Evolutionary conservation across 2,329 filamentous ascomycete genomes (phyloP).

Genomic region (Purpureocillium takamizusanense): DNA sequence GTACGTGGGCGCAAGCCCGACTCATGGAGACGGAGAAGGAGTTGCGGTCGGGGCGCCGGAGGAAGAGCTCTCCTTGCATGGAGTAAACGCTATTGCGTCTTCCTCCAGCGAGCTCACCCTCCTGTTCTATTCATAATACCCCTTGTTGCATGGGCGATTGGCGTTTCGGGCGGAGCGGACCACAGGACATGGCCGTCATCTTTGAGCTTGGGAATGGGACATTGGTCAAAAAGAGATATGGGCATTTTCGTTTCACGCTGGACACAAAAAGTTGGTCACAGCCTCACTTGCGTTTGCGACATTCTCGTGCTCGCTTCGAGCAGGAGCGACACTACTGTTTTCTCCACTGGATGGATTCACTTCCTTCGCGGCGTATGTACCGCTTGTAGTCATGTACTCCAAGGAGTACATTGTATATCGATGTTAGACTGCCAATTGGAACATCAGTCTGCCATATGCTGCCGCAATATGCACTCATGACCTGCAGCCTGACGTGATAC

Average conservation of each 20-base stretch:
- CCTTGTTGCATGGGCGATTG: constrained; percentile 2
- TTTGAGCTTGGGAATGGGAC: no score
- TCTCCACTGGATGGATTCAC: no score
- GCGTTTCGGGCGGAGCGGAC: constrained; percentile 1
- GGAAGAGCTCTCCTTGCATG: constrained; percentile 29
- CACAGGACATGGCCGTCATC: no score
- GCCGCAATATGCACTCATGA: no score
- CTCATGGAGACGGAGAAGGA: constrained; percentile 54
- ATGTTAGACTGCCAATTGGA: no score
- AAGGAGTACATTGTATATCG: no score
- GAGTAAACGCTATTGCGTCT: constrained; percentile 7
- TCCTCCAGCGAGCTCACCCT: no score
- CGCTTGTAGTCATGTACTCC: no score
- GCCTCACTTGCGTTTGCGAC: not conserved
- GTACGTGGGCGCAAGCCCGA: constrained; percentile 49
- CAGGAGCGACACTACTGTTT: not conserved
- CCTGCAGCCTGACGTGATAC: no score
- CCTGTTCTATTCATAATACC: not conserved
- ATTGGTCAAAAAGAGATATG: constrained; percentile 1
- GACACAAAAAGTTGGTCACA: no score
- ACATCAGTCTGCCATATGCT: no score
- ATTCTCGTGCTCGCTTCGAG: not conserved
- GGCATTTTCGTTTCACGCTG: not conserved
- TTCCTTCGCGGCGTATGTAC: no score
- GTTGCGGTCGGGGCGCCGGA: constrained; percentile 41